Evolutionary conservation across 2,329 filamentous ascomycete species (phyloP).

Genomic region (Penicillium sp.): DNA sequence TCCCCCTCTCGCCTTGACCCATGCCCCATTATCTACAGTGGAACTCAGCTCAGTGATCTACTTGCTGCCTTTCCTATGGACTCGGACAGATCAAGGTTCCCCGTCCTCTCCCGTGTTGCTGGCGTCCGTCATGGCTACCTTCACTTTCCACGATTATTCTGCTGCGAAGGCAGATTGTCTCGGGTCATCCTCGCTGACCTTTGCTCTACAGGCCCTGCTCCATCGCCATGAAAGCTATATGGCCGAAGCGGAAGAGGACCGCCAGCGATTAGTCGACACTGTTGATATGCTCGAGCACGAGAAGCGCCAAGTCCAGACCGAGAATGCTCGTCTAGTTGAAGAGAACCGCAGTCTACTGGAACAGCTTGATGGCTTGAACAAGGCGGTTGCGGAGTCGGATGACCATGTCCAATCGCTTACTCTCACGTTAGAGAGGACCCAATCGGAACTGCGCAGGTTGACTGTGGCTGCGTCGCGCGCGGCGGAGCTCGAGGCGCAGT

Average conservation of each 20-base stretch:
- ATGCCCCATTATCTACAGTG: neutral
- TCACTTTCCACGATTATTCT: slow-evolving; percentile 22
- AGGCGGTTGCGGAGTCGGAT: slow-evolving; percentile 74
- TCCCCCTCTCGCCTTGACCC: too few species aligned
- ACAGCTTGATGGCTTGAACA: slow-evolving; percentile 81
- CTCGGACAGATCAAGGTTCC: slow-evolving; percentile 19
- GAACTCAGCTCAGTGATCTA: neutral
- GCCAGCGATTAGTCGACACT: slow-evolving; percentile 65
- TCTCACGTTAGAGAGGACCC: slow-evolving; percentile 70
- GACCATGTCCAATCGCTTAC: slow-evolving; percentile 73
- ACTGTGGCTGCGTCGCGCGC: slow-evolving; percentile 72
- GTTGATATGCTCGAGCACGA: slow-evolving; percentile 73
- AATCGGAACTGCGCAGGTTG: slow-evolving; percentile 71
- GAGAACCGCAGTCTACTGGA: slow-evolving; percentile 80
- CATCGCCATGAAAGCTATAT: slow-evolving; percentile 92
- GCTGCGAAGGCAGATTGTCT: slow-evolving; percentile 17
- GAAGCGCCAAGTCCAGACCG: slow-evolving; percentile 70
- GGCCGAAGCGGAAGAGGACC: slow-evolving; percentile 84
- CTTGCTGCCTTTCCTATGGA: slow-evolving; percentile 22
- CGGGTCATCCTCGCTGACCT: slow-evolving; percentile 62
- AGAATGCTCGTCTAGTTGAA: slow-evolving; percentile 73
- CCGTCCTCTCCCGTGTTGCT: slow-evolving; percentile 30
- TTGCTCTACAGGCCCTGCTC: slow-evolving; percentile 77
- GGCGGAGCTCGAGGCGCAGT: slow-evolving; percentile 73
- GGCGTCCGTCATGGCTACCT: slow-evolving; percentile 31